Conservation (phyloP, 371 early-diverging fungal species). For the Dichotomocladium elegans region DNA sequence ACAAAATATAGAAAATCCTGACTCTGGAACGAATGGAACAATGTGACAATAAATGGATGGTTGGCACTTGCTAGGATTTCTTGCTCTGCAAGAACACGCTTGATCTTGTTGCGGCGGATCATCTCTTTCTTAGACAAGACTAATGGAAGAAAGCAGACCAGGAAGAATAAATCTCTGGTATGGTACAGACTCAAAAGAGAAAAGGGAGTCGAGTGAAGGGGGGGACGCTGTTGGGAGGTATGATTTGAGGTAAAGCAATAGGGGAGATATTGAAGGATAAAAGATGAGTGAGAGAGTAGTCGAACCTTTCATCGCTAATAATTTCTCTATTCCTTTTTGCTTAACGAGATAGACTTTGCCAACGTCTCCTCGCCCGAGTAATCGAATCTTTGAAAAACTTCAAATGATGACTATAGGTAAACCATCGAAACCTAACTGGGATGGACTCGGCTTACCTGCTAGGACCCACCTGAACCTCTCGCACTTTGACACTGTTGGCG, state of each 20-base stretch:
- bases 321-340: constrained; percentile 75
- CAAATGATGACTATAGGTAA: not conserved
- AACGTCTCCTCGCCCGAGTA: constrained; percentile 96
- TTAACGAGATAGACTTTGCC: constrained; percentile 93
- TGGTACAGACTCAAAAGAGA: not conserved
- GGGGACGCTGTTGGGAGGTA: not conserved
- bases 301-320: constrained; percentile 88
- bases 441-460: constrained; percentile 53
- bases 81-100: constrained; percentile 93
- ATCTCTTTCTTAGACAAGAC: constrained; percentile 92
- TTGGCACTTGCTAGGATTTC: constrained; percentile 90
- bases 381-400: constrained; percentile 75
- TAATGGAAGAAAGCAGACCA: constrained; percentile 10
- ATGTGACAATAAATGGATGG: constrained; percentile 96
- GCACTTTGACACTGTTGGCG: constrained; percentile 76
- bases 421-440: no score
- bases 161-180: not conserved
- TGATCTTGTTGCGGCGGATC: constrained; percentile 93
- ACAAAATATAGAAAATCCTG: constrained; percentile 92
- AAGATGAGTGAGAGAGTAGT: no score
- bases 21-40: constrained; percentile 95
- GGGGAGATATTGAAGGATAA: not conserved
- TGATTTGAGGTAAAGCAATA: not conserved
- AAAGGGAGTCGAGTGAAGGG: not conserved
- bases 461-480: constrained; percentile 80